These are phyloP conservation scores for Botrytis cinerea DNA, from an alignment of 2,329 filamentous ascomycete genomes.

Conservation along the genomic window DNA sequence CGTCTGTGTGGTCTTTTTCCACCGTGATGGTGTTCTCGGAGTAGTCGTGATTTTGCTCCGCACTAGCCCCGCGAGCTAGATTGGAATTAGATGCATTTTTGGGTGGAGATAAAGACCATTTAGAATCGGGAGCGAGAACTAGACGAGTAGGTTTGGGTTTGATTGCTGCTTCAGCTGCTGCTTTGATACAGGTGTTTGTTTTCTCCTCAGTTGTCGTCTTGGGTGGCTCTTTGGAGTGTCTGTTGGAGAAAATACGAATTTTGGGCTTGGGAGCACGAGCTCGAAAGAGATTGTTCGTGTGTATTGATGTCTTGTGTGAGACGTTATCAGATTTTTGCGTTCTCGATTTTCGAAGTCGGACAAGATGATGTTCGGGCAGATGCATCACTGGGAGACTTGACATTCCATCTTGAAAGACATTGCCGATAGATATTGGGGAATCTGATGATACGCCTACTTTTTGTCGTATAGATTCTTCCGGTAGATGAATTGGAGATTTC, in stretches of 20 bases:
- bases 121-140: neutral
- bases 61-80: accelerated
- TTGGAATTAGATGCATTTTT: neutral
- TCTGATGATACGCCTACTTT: neutral
- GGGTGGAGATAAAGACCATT: neutral
- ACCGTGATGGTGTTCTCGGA: too few relatives aligned
- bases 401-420: neutral
- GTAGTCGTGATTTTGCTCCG: accelerated
- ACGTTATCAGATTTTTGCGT: neutral
- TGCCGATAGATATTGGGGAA: neutral
- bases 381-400: neutral
- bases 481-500: neutral
- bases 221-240: neutral
- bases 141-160: accelerated
- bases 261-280: neutral
- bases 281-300: neutral
- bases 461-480: neutral
- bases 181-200: neutral
- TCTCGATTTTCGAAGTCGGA: neutral
- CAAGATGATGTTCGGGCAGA: neutral
- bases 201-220: neutral
- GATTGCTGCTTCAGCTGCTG: neutral
- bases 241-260: neutral
- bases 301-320: neutral
- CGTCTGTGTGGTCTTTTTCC: neutral